Evolutionary conservation across 495 filamentous ascomycete genomes (phyloP), one percentile per base, ranked within the genome.

Genomic region (Aspergillus panamensis): DNA sequence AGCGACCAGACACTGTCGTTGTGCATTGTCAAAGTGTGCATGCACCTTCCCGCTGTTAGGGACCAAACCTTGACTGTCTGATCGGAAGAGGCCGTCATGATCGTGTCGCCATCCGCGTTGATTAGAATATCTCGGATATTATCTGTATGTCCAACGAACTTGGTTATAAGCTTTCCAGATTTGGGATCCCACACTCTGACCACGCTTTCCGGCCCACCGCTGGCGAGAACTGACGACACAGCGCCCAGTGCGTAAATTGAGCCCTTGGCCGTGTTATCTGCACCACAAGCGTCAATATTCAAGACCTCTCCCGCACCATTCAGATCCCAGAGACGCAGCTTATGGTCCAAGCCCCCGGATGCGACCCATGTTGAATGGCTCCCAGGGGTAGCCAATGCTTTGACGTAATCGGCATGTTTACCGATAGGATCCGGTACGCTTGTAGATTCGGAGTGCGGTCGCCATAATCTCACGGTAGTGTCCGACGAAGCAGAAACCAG

Each of bases 1-100:
- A 98, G 80, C 29, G 91, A 94, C 94, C 94, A 98, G 17, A 98
- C 93, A 68, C 92, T 96, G 65, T 95, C 91, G 68, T 94, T 96
- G 69, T 98, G 94, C 94, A 97, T 97, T 14, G 92, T 96, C 53
- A 98, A 79, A 5, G 95, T 98, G 73, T 97, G 89, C 87, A 97
- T 90, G 78, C 94, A 97, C 58, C 94, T 82, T 35, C 93, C 94
- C 10, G 91, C 92, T 2, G 90, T 92, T 47, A 97, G 82, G 48
- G 91, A 97, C 94, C 94, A 98, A 20, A 97, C 84, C 72, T 98
- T 98, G 74, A 98, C 87, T 0, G 94, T 97, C 69, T 94, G 91
- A 69, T 98, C 94, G 2, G 94, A 95, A 49, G 92, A 96, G 3
- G 91, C 95, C 0, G 92, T 96, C 83, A 98, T 84, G 49, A 98